Evolutionary conservation across 176 grass and related monocot genomes (phyloP), one percentile per base, ranked within the genome.

Genomic region (Chrysopogon serrulatus): DNA sequence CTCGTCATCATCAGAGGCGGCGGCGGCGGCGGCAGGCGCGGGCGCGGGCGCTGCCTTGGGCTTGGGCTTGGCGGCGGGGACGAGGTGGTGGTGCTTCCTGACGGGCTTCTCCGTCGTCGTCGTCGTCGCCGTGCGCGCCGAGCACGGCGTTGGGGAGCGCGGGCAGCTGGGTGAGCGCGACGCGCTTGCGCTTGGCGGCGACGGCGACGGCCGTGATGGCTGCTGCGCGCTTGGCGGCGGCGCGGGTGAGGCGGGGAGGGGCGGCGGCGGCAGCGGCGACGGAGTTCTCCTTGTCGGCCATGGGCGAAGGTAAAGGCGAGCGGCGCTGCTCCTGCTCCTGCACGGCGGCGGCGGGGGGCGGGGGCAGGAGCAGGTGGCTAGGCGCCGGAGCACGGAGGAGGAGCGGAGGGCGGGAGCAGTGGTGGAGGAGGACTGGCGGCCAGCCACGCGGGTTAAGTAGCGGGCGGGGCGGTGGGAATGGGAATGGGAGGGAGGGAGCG

Each of bases 161-260:
- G 43, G 90, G 76, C 36, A 95, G 68, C 75, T 95, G 79, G 57
- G 69, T 83, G 76, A 90, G 87, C 12, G 87, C 90, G 27, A 94
- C 80, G 80, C 92, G 87, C 79, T 92, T 92, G 71, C 86, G 91
- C 88, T 92, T 95, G 66, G 81, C 78, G 44, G 90, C 78, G 30
- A 68, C 70, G 35, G 82, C 41, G 0, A 65, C 59, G 30, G 85
- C 66, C 0, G 66, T 53, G 62, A 79, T 65, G 2, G 42, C 74
- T 1, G 88, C 86, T 2, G 79, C 73, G 10, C 81, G 77, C 82
- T 85, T 85, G 43, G 69, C 26, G 1, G 90, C 79, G 0, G 90
- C 93, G 54, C 93, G 93, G 69, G 92, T 90, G 4, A 83, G 66
- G 85, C 68, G 90, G 2, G 78, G 80, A 18, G 72, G 68, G 5